Evolutionary conservation across 495 filamentous ascomycete genomes (phyloP).

Genomic region (Acidomyces sp.): DNA sequence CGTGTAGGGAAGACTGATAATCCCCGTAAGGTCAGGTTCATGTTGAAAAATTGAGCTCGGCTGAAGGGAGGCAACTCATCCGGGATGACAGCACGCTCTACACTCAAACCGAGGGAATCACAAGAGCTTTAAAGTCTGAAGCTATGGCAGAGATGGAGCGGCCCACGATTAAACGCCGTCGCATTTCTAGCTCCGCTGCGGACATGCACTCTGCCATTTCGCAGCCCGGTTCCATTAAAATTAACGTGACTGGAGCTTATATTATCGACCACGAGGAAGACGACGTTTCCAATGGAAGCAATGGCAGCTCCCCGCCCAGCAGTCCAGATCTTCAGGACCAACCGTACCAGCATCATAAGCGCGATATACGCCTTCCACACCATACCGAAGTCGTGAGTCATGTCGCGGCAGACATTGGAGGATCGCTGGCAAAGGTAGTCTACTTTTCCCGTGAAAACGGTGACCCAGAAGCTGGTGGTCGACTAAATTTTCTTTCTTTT

Average conservation of each 20-base stretch:
- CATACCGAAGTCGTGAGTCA: conserved; percentile 89
- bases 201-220: conserved; percentile 60
- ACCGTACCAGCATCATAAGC: conserved; percentile 61
- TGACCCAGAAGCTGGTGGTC: conserved; percentile 57
- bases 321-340: conserved; percentile 39
- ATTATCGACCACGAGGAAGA: conserved; percentile 69
- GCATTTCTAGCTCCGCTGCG: conserved; percentile 23
- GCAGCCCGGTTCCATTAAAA: conserved; percentile 74
- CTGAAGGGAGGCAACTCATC: too few species aligned
- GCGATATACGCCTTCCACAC: conserved; percentile 89
- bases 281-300: conserved; percentile 7
- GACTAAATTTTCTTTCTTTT: conserved; percentile 87
- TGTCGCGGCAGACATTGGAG: conserved; percentile 95
- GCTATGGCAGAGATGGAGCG: conserved; percentile 10
- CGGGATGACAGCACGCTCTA: too few species aligned
- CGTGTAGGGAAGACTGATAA: too few species aligned
- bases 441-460: conserved; percentile 76
- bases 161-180: conserved; percentile 28
- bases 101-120: too few species aligned
- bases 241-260: conserved; percentile 91
- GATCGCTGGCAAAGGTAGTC: conserved; percentile 86
- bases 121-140: too few species aligned
- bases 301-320: conserved; percentile 10
- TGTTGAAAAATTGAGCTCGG: too few species aligned
- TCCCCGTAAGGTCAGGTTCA: too few species aligned